Base-by-base conservation (phyloP, 2,329 filamentous ascomycete species). In the Chrysoporthe austroafricana region DNA sequence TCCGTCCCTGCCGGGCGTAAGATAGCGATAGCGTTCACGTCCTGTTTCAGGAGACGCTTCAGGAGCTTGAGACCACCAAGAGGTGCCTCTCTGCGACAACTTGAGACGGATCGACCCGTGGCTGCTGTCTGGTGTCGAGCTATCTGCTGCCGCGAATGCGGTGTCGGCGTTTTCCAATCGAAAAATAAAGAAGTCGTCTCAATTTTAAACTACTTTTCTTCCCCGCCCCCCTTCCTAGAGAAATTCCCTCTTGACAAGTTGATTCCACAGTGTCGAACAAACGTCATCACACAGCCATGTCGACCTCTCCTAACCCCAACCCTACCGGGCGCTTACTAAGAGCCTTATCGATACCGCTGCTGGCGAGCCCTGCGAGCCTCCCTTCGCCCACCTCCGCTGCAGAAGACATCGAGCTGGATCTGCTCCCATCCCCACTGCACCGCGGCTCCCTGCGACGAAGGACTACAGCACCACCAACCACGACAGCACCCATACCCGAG, bases 371-470 rank as follows among this genome's bases (percentile, higher is more conserved):
- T 21, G 42, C 59, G 9, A n/a, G 16, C 39, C 46, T 43, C 36
- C 32, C 57, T 36, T 50, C 58, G 14, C 18, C 42, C 42, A 50
- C 42, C 56, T 11, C 44, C 32, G 26, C 61, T 16, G 21, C 46
- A 42, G 34, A 21, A 21, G 56, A 54, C 26, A 66, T 67, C 57
- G 68, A 70, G 42, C 52, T 70, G 62, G 59, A 66, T 50, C 63
- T 66, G 34, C 62, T 70, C 7, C 59, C 43, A 21, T 56, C 59
- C 58, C 66, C 61, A 61, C 59, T n/a, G n/a, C 36, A 43, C 5
- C 13, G 21, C n/a, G 52, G 44, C 57, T 11, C n/a, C 9, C 67
- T 63, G 46, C 60, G 48, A 62, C 63, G 36, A 48, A 61, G 56
- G 59, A 48, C 58, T 21, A 42, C 59, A 60, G 9, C 32, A 43